Base-by-base conservation (phyloP, 2,329 filamentous ascomycete species). In the Onygena corvina region DNA sequence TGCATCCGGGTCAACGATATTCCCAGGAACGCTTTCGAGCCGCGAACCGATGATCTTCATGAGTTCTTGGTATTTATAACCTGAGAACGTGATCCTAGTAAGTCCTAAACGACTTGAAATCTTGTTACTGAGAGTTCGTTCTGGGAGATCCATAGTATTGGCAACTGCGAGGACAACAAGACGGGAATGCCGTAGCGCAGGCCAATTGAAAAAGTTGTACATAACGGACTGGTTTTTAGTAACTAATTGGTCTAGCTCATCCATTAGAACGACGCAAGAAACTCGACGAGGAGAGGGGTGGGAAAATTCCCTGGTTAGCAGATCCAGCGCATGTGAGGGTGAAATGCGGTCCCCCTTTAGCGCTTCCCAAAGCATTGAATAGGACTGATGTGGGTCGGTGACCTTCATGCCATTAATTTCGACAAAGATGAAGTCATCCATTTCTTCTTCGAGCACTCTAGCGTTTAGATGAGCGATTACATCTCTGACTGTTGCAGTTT, bases 191-290 rank as follows among this genome's bases (percentile, higher is more conserved):
- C 86, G 79, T 48, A 96, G 73, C 8, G 86, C 85, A 3, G 92
- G 92, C 92, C 92, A 98, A 62, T 98, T 98, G 76, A 98, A 98
- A 67, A 98, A 98, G 67, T 98, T 98, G 71, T 98, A 98, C 92
- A 98, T 98, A 68, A 98, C 92, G n/a, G 86, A 90, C 65, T 98
- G 93, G 60, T 94, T 96, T 62, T 90, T 92, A 9, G 92, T 98
- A 3, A 98, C 93, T 5, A 98, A 77, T 67, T 98, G 92, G 64
- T 98, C 92, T 44, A 98, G 76, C 67, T 98, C 92, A 61, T 98
- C 92, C 92, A 98, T 98, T 46, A 98, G 71, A 1, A 98, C 92
- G 11, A 98, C 92, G 62, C 90, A 96, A 1, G 93, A 92, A 4
- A 94, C 87, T 53, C 92, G 79, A 46, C 92, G 79, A 20, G 92